Evolutionary conservation across 1,284 basidiomycete species (phyloP).

Genomic region (Ganoderma sp.): DNA sequence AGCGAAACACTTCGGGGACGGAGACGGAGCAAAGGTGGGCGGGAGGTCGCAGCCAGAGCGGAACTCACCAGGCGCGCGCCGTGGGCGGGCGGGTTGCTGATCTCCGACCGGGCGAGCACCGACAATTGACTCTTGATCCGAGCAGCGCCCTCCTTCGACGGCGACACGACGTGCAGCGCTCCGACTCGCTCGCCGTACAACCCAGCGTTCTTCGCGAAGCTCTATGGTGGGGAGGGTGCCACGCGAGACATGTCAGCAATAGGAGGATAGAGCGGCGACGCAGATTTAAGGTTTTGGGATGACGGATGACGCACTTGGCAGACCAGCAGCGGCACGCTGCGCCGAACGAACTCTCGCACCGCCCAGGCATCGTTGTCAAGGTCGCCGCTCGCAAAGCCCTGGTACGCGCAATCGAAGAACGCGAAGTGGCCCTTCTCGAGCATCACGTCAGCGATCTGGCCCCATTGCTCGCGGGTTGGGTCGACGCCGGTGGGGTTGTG

Average conservation of each 20-base stretch:
- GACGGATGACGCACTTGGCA: conserved; percentile 68
- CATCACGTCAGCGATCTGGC: conserved; percentile 78
- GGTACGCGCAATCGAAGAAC: conserved; percentile 96
- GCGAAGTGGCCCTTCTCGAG: conserved; percentile 82
- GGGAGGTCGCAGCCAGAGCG: conserved; percentile 5
- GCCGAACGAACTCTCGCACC: conserved; percentile 77
- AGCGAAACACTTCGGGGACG: conserved; percentile 14
- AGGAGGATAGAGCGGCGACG: background rate
- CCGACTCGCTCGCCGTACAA: conserved; percentile 92
- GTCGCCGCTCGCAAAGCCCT: conserved; percentile 90
- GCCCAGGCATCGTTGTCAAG: conserved; percentile 79
- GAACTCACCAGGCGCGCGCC: conserved; percentile 81
- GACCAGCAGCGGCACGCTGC: conserved; percentile 79
- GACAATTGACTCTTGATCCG: conserved; percentile 85
- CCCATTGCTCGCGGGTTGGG: conserved; percentile 90
- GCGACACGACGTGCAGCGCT: conserved; percentile 78
- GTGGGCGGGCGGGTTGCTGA: conserved; percentile 91
- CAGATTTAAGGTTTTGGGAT: background rate
- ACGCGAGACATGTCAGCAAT: background rate
- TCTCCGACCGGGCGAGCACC: conserved; percentile 88
- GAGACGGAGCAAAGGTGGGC: background rate
- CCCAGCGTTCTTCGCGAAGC: conserved; percentile 96
- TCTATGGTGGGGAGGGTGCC: conserved; percentile 53
- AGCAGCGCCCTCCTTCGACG: conserved; percentile 66
- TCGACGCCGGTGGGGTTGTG: conserved; percentile 98